phyloP scores from a whole-genome alignment of 148 eudicot genomes.

The Rhododendron williamsianum region DNA sequence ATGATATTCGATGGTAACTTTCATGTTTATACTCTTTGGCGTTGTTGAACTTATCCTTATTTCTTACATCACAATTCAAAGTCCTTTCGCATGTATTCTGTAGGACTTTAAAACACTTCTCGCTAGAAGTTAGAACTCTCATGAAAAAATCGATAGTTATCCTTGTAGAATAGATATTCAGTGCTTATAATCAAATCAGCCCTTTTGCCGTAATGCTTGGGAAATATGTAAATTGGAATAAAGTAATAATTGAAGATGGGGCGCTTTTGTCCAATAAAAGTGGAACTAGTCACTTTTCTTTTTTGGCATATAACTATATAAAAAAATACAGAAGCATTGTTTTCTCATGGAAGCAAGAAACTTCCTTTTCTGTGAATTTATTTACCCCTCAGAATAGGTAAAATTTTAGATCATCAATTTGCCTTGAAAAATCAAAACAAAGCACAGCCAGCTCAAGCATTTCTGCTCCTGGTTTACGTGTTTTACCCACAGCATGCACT shows the following conservation, averaged over 20 bases:
- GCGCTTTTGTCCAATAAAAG: background rate
- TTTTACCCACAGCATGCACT: background rate
- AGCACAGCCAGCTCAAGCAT: background rate
- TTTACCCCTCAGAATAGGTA: background rate
- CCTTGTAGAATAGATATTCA: background rate
- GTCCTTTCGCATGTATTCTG: background rate
- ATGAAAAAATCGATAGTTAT: background rate
- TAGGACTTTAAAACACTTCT: background rate
- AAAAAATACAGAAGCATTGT: background rate
- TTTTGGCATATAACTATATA: background rate
- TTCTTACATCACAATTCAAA: background rate
- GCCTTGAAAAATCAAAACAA: background rate
- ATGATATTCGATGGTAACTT: background rate
- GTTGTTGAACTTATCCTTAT: background rate
- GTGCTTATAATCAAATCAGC: background rate
- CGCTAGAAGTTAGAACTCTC: background rate
- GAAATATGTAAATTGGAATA: background rate
- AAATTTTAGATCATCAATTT: background rate
- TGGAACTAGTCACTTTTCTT: background rate
- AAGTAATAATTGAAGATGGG: background rate
- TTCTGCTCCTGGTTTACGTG: background rate
- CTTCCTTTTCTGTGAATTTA: background rate
- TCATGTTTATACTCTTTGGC: background rate
- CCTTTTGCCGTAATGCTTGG: background rate
- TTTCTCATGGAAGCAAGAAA: background rate